Conservation (phyloP, 2,329 filamentous ascomycete genomes). For the Tolypocladium nubicola region DNA sequence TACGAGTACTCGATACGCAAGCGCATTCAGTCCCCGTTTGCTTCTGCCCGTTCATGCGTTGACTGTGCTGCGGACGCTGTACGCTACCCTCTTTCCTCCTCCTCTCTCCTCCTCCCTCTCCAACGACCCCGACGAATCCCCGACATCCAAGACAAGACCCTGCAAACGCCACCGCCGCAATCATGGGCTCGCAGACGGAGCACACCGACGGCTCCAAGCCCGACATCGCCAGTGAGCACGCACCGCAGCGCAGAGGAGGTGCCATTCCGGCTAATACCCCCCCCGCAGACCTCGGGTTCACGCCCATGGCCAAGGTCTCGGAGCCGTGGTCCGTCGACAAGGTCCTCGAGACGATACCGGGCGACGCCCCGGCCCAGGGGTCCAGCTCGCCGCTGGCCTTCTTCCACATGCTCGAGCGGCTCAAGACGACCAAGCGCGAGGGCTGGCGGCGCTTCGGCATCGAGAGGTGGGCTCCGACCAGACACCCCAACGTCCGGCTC, state of each 20-base stretch:
- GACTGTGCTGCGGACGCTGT: neutral
- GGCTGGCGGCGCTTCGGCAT: constrained; percentile 91
- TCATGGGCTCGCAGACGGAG: constrained; percentile 2
- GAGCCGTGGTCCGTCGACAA: constrained; percentile 46
- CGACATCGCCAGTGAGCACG: constrained; percentile 14
- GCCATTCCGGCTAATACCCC: neutral
- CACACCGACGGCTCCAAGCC: constrained; percentile 3
- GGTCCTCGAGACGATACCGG: constrained; percentile 54
- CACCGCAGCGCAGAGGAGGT: neutral
- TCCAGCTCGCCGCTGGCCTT: constrained; percentile 73
- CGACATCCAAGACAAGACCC: neutral
- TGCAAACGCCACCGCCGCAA: neutral
- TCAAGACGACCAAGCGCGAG: constrained; percentile 94
- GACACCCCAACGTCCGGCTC: too few species aligned
- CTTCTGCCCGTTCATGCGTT: neutral
- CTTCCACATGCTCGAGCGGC: constrained; percentile 85
- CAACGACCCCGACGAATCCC: neutral
- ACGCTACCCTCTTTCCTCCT: neutral
- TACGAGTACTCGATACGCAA: too few species aligned
- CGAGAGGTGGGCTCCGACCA: constrained; percentile 27
- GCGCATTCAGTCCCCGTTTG: neutral
- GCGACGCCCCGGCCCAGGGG: constrained; percentile 41
- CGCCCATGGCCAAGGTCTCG: constrained; percentile 26
- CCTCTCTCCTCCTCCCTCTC: neutral
- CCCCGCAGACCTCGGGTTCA: constrained; percentile 20